Base-by-base conservation (phyloP, 352 stramenopile genomes). In the Phytophthora kernoviae region DNA sequence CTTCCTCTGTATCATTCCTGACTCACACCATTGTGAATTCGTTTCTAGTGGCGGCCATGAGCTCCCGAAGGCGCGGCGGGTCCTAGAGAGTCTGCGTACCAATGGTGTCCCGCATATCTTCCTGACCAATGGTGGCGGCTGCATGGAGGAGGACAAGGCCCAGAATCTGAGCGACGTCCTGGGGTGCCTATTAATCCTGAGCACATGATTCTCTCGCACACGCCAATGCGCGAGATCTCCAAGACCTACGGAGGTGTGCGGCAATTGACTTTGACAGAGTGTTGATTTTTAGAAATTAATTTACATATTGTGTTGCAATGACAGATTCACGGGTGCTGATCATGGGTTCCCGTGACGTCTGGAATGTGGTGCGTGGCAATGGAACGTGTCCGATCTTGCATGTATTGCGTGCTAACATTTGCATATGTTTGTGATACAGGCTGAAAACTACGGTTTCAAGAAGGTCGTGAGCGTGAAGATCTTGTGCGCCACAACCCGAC, bases 201-300 rank as follows among this genome's bases (percentile, higher is more conserved):
- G 54, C 85, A 96, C 46, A 83, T 96, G 79, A 75, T 96, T 20
- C 69, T 96, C 24, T 96, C 88, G 21, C 91, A 97, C 59, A 96
- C 87, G 39, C 91, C 91, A 7, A 96, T 97, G 88, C 83, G 82
- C 2, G 77, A 88, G 54, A 73, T 96, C 17, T 74, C 72, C 5
- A 67, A 77, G 15, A 72, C 66, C 4, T 96, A 88, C 44, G 73
- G 66, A 62, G 75, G 86, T 81, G 54, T 47, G 65, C 60, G 30
- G 21, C 8, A 12, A 17, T 40, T 2, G 15, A 10, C 2, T 20
- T 30, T 30, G 30, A 9, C 10, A 41, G 1, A 34, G 8, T 43
- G 26, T 1, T 24, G 9, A 8, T 24, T 20, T 42, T 12, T 5
- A 57, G 34, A 49, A 53, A 26, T 7, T 3, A 21, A 17, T 42